phyloP scores from a whole-genome alignment of 1,284 basidiomycete species.

The Macrocybe sp. region DNA sequence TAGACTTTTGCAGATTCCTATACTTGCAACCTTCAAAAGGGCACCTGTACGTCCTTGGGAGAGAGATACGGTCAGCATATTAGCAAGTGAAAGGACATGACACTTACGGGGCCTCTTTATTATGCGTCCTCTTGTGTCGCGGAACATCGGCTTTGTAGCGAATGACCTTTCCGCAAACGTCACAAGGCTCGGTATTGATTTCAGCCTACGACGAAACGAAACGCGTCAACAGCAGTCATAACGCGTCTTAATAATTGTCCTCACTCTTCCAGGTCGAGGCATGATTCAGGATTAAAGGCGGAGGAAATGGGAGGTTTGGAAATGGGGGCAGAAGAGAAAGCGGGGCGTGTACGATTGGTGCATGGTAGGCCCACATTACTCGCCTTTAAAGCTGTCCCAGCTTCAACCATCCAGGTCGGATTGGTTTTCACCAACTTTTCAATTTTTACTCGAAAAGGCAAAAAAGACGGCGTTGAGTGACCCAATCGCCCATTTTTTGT shows the following conservation, averaged over 20 bases:
- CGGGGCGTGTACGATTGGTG: background rate
- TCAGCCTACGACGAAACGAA: constrained; percentile 6
- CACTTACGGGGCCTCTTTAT: constrained; percentile 6
- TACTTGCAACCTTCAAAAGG: constrained; percentile 17
- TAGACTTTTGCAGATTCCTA: constrained; percentile 22
- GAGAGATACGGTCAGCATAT: background rate
- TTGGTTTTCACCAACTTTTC: constrained; percentile 16
- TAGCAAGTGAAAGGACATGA: background rate
- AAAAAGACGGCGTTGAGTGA: constrained; percentile 7
- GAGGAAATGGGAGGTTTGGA: background rate
- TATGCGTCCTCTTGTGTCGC: constrained; percentile 13
- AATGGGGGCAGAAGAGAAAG: background rate
- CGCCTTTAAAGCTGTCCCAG: constrained; percentile 11
- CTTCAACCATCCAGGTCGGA: constrained; percentile 8
- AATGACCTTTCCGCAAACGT: constrained; percentile 11
- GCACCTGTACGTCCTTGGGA: constrained; percentile 22
- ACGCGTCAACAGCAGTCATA: background rate
- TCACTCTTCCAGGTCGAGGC: constrained; percentile 1
- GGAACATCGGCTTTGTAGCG: constrained; percentile 14
- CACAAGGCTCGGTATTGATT: constrained; percentile 15
- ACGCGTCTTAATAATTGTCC: constrained; percentile 1
- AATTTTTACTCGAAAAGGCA: constrained; percentile 10
- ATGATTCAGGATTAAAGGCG: constrained; percentile 7
- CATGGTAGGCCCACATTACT: background rate
- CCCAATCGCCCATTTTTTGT: constrained; percentile 12